A percentile compares a stretch with the other conserved stretches of the same genome.
These are phyloP conservation scores for Phyllosticta paracitricarpa DNA, from an alignment of 2,329 filamentous ascomycete genomes.

Conservation along the genomic window DNA sequence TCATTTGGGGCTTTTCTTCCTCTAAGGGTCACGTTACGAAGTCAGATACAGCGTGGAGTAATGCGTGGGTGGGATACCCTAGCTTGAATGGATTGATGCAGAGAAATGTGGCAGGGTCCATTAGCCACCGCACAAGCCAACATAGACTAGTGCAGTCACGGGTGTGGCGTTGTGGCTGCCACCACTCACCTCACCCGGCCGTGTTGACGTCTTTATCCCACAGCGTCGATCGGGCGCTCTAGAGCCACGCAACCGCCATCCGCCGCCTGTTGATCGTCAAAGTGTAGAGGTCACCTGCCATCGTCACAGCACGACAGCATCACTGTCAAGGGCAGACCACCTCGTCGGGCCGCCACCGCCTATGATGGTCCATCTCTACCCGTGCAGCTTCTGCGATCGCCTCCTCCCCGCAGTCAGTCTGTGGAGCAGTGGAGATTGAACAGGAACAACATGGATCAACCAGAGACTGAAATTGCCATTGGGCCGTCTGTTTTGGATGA, in stretches of 20 bases:
- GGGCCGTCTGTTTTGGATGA: neutral
- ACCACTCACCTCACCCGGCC: neutral
- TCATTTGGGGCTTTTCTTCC: neutral
- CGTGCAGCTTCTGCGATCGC: slow-evolving; percentile 1
- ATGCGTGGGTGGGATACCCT: slow-evolving; percentile 8
- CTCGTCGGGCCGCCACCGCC: neutral
- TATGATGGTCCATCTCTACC: neutral
- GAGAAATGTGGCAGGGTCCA: neutral
- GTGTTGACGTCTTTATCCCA: neutral
- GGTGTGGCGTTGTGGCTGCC: neutral
- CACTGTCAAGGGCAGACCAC: neutral
- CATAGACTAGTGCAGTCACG: neutral
- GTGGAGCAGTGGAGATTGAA: slow-evolving; percentile 1
- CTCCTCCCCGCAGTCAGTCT: neutral
- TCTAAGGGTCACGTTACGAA: slow-evolving; percentile 6
- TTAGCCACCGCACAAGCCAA: neutral
- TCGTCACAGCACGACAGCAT: neutral
- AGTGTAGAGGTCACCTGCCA: neutral
- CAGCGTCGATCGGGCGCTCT: neutral
- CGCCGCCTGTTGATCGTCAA: neutral
- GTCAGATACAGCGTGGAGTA: slow-evolving; percentile 4
- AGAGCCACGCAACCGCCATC: neutral
- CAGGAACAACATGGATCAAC: slow-evolving; percentile 5
- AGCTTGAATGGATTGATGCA: neutral
- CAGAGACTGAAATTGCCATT: neutral